Evolutionary conservation across 768 basidiomycete species (phyloP), one percentile per base, ranked within the genome.

Genomic region (Pleurotus djamor): DNA sequence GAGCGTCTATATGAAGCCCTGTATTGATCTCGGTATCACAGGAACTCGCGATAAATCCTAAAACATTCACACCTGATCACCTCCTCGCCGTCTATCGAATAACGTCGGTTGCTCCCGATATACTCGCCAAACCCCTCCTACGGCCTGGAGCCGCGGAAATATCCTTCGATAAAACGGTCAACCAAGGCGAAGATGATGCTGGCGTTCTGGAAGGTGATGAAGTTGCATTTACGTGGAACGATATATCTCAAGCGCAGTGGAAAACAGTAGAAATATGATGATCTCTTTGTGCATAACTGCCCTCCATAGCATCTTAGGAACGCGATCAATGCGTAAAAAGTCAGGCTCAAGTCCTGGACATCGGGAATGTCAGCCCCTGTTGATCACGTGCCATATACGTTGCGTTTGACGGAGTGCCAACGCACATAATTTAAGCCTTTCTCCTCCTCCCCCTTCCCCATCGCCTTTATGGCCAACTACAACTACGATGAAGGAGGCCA

Each of bases 401-500:
- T 56, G 54, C 54, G 44, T 10, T 52, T 52, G 16, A 13, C 17
- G 38, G 6, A 43, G 13, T 17, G 54, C 54, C 54, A 56, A 56
- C 54, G 41, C 54, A 44, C 54, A 21, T 21, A 36, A 5, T 55
- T 55, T 55, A 55, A 44, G 48, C 48, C 52, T 57, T 58, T 56
- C 41, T 50, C 56, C 49, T 43, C 52, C 63, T 35, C 60, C 41
- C 54, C 48, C 44, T 8, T 55, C 62, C 45, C 41, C 61, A 63
- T 66, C 45, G 68, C 68, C 65, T 63, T 65, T 48, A 89, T 92
- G 91, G 89, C 88, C 64, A 84, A 88, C 64, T 92, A 93, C 76
- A 81, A 86, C 74, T 94, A 94, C 71, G 92, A 94, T 72, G 91
- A 93, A 77, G 82, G 83, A 49, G 92, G 92, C 63, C 86, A 85